These are phyloP conservation scores for Monosporascus cannonballus DNA, from an alignment of 2,329 filamentous ascomycete genomes.

Conservation along the genomic window DNA sequence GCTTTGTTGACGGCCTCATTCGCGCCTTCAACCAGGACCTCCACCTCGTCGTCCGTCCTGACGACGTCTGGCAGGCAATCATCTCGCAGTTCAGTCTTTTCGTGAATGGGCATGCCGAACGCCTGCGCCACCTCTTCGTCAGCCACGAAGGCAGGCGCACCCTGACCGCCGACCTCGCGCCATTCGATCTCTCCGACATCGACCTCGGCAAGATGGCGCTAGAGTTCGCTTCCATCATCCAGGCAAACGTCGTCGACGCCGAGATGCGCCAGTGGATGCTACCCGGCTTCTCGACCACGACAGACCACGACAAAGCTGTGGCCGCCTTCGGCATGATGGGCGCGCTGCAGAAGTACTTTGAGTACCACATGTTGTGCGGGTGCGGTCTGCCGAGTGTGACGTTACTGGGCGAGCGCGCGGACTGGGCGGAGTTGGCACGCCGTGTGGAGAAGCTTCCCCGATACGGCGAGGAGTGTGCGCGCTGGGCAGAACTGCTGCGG, in stretches of 20 bases:
- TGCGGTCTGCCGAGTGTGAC: slow-evolving; percentile 45
- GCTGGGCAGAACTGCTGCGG: slow-evolving; percentile 15
- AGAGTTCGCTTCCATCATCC: too few species aligned
- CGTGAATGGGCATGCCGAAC: slow-evolving; percentile 37
- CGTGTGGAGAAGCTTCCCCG: slow-evolving; percentile 11
- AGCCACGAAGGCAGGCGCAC: slow-evolving; percentile 30
- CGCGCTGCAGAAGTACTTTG: slow-evolving; percentile 36
- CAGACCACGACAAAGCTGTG: slow-evolving; percentile 30
- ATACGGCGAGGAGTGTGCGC: slow-evolving; percentile 12
- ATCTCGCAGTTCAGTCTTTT: slow-evolving; percentile 37
- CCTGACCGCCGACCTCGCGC: background rate
- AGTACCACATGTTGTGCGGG: slow-evolving; percentile 18
- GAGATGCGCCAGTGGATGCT: slow-evolving; percentile 34
- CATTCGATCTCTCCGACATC: background rate
- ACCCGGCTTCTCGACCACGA: slow-evolving; percentile 39
- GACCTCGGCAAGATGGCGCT: slow-evolving; percentile 27
- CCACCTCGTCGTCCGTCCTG: slow-evolving; percentile 38
- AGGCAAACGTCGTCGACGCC: slow-evolving; percentile 24
- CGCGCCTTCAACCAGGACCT: slow-evolving; percentile 34
- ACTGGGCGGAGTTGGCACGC: slow-evolving; percentile 29
- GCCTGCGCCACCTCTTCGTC: slow-evolving; percentile 35
- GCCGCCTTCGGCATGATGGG: slow-evolving; percentile 38
- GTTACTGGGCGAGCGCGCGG: slow-evolving; percentile 34
- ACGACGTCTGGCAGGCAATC: slow-evolving; percentile 45
- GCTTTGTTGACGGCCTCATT: slow-evolving; percentile 28